Evolutionary conservation across 768 basidiomycete species (phyloP), one percentile per base, ranked within the genome.

Genomic region (Mycena crocata): DNA sequence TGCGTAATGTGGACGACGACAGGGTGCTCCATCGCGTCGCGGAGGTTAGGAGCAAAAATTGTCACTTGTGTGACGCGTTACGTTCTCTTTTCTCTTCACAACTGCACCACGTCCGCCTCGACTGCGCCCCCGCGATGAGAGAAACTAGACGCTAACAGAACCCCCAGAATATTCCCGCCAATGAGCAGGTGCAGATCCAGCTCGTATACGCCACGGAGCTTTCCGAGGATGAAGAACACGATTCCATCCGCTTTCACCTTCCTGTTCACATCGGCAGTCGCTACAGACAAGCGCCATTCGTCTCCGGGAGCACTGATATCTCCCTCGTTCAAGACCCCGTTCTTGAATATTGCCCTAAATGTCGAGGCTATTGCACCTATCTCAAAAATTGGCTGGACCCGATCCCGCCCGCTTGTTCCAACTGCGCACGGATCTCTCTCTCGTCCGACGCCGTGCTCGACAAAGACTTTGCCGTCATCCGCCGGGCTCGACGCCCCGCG

Each of bases 361-460:
- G 56, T 65, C 2, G 63, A 65, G 32, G 32, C 57, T 28, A 30
- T 56, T 14, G n/a, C 64, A 30, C 57, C 57, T 24, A 65, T 65
- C 45, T 17, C 26, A 37, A 58, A 58, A 26, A 51, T 65, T 32
- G 46, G 35, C 35, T 37, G 57, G 14, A 49, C 44, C 21, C 64
- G 45, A 17, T 65, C 64, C 28, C 57, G 58, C 52, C 30, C n/a
- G 42, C 28, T 58, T 49, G 26, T 28, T 37, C 32, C 45, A 65
- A 37, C 52, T 65, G 12, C 55, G 64, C 17, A 56, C 64, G 10
- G 64, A 58, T 37, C 48, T 57, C 56, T 24, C 39, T 57, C 30
- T 24, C 56, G 7, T 57, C 56, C 24, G 37, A 42, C 14, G 6
- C 56, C 26, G 56, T 40, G 5, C 72, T 85, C n/a, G 58, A 61